Percentiles rank a stretch among this genome's conserved stretches.
phyloP scores from a whole-genome alignment of 1,139 yeast genomes.

The Pneumocystis canis region DNA sequence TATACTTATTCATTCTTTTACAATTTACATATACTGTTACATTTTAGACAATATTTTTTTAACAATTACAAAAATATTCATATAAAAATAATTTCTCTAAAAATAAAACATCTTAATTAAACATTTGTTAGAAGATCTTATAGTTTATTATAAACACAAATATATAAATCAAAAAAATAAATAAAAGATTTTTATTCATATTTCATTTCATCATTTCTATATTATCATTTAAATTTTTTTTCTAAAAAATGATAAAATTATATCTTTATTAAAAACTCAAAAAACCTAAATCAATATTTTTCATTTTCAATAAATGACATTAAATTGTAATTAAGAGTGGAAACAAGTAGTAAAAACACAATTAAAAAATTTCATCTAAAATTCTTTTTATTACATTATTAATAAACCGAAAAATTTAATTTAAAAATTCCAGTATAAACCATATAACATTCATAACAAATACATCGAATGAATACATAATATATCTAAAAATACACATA shows the following conservation, averaged over 20 bases:
- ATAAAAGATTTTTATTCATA: background rate
- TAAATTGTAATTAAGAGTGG: background rate
- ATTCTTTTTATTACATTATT: background rate
- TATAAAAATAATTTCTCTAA: background rate
- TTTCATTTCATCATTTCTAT: background rate
- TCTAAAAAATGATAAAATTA: too few relatives aligned
- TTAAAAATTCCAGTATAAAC: background rate
- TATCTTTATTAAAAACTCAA: too few relatives aligned
- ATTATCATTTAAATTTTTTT: too few relatives aligned
- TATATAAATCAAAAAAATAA: background rate
- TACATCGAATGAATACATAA: background rate
- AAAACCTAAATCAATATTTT: background rate
- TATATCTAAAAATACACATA: background rate
- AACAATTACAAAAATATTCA: background rate
- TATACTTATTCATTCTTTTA: background rate
- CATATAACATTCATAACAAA: background rate
- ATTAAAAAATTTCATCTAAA: background rate
- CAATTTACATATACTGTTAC: background rate
- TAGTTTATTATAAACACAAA: background rate
- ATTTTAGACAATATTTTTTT: background rate
- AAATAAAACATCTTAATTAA: background rate
- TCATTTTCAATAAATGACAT: too few relatives aligned
- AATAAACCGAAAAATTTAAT: background rate
- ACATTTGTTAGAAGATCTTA: background rate
- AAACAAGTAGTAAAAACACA: background rate